Evolutionary conservation across 371 early-diverging fungal genomes (phyloP), one percentile per base, ranked within the genome.

Genomic region (Mucor plumbeus): DNA sequence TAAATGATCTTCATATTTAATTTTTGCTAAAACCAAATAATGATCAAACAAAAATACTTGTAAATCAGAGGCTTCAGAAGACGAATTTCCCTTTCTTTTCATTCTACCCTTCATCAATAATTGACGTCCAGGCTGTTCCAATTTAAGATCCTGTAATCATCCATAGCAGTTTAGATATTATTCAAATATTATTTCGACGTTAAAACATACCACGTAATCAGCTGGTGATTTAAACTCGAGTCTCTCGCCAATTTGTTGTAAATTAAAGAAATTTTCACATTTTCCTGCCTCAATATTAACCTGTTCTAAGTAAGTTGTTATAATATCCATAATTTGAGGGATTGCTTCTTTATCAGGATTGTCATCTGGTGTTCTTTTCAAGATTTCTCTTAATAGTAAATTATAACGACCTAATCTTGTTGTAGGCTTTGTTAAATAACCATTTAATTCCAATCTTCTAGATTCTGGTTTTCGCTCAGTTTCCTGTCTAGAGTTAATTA

Each of bases 391-490:
- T 9, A 98, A 82, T 17, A 98, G 73, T 43, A 98, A 79, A 7
- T 92, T 93, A 67, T 97, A 98, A 56, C 97, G 84, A 5, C 94
- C 97, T 64, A 97, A 75, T 26, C 97, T 91, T 1, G 95, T 92
- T 0, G 95, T 94, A 4, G 97, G 97, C 35, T 83, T 83, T 0
- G 91, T 90, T 64, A 97, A 73, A 73, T 96, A 97, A n/a, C 90
- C 26, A 26, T 26, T 26, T 26, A 26, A 26, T 26, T 26, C 26
- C 26, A 26, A 26, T 26, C 26, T 26, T 21, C 96, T 83, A 39
- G 91, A 89, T 71, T 92, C 89, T 14, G 95, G 93, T n/a, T 79
- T 65, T 10, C 92, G 83, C 58, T 94, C 94, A 3, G 86, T 86
- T 61, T 38, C 88, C 88, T 69, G 89, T 36, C 4, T 10, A 47